Evolutionary conservation across 768 basidiomycete genomes (phyloP).

Genomic region (Mycena metata): DNA sequence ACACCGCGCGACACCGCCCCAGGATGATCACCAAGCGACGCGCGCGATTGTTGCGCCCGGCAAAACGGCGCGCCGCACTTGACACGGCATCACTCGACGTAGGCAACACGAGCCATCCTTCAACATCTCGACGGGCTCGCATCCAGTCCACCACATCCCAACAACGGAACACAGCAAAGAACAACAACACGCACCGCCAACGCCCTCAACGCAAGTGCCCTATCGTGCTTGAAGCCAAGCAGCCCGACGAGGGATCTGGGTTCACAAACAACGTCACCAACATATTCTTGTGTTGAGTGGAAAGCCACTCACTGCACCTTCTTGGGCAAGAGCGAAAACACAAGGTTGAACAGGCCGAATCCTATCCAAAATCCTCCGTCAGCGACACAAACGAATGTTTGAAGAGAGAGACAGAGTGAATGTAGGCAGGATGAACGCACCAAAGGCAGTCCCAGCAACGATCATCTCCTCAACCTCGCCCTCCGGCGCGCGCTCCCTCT

Average conservation of each 20-base stretch:
- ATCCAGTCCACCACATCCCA: too few relatives aligned
- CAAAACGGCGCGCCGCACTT: too few relatives aligned
- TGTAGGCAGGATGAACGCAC: constrained; percentile 49
- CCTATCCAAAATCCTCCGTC: constrained; percentile 44
- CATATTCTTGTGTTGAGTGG: not conserved
- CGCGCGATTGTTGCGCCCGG: too few relatives aligned
- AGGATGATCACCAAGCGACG: too few relatives aligned
- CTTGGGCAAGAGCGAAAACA: constrained; percentile 82
- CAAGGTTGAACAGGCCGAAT: constrained; percentile 83
- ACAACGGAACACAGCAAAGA: not conserved
- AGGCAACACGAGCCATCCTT: too few relatives aligned
- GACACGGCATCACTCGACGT: too few relatives aligned
- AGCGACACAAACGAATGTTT: not conserved
- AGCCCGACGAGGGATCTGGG: constrained; percentile 78
- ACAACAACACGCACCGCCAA: constrained; percentile 60
- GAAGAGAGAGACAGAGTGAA: not conserved
- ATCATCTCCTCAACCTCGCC: constrained; percentile 81
- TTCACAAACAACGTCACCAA: not conserved
- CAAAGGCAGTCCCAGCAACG: constrained; percentile 83
- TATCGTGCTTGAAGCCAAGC: constrained; percentile 81
- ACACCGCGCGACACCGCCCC: too few relatives aligned
- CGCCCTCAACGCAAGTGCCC: constrained; percentile 75
- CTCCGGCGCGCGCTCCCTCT: constrained; percentile 47
- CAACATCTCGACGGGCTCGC: too few relatives aligned
- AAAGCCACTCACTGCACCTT: constrained; percentile 67